Evolutionary conservation across 768 basidiomycete genomes (phyloP), one percentile per base, ranked within the genome.

Genomic region (Tulasnella calospora): DNA sequence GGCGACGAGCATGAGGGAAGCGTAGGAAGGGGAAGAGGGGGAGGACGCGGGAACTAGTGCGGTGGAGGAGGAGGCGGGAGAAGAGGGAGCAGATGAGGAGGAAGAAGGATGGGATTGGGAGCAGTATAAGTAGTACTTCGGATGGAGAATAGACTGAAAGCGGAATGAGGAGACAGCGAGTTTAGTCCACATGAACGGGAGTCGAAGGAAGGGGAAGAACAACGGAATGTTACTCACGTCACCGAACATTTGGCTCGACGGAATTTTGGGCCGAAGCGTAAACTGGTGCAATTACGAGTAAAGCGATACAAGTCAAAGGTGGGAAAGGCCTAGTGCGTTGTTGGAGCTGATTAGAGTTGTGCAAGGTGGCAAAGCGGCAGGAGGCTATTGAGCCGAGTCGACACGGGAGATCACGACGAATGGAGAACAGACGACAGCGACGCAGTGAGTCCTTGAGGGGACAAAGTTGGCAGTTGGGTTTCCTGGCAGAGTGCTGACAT

Each of bases 31-130:
- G 33, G 61, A 67, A 67, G 61, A 67, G 61, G 61, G 27, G 61
- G 61, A 67, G 61, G 61, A 67, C 27, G 76, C 57, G 76, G 57
- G 35, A 57, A 38, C 55, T 3, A 38, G 44, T 55, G 67, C 40
- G 41, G 44, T 30, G 15, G 77, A 71, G 70, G 69, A 36, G 70
- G 71, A 78, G n/a, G 69, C 30, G 44, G 71, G 70, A 27, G 47
- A 57, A 41, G 70, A 71, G 77, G 55, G 77, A 30, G 71, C 41
- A 78, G 71, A 44, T 46, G 77, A 71, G 70, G 55, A 55, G 40
- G 77, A 47, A 5, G 70, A 51, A 46, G 27, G 70, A 8, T 27
- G 61, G 27, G 41, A 38, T 76, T 57, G 41, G 46, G 74, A 74
- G 74, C 61, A 67, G 61, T 67, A 67, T 67, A 67, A 67, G 61